Percentiles rank a stretch among this genome's conserved stretches.
These are phyloP conservation scores for Podospora anserina DNA, from an alignment of 495 filamentous ascomycete genomes.

Conservation along the genomic window DNA sequence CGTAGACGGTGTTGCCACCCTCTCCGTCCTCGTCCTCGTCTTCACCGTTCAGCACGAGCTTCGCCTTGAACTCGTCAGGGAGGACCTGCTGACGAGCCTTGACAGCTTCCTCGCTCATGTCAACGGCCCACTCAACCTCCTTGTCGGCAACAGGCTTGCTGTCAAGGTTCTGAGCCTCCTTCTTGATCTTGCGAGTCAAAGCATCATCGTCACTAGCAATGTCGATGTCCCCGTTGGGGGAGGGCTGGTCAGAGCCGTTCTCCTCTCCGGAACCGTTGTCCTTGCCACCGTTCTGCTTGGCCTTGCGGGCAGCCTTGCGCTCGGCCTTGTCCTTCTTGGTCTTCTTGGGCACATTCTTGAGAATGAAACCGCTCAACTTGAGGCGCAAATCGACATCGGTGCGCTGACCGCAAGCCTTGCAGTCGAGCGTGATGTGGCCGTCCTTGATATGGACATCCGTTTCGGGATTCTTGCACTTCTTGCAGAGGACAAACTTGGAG, in stretches of 20 bases:
- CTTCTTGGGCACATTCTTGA: conserved; percentile 88
- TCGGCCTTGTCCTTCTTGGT: conserved; percentile 94
- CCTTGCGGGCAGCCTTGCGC: conserved; percentile 79
- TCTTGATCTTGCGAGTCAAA: conserved; percentile 83
- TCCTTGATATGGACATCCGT: conserved; percentile 94
- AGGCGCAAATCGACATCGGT: conserved; percentile 85
- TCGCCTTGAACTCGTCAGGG: conserved; percentile 84
- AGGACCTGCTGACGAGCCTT: conserved; percentile 88
- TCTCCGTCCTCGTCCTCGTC: conserved; percentile 83
- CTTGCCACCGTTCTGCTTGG: conserved; percentile 69
- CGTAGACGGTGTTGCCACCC: conserved; percentile 75
- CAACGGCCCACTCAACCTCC: conserved; percentile 90
- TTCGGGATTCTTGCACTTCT: conserved; percentile 99
- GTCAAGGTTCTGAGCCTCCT: conserved; percentile 71
- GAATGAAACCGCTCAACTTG: conserved; percentile 95
- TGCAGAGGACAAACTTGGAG: conserved; percentile 95
- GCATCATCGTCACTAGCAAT: conserved; percentile 89
- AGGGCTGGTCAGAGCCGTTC: conserved; percentile 72
- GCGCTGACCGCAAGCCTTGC: conserved; percentile 96
- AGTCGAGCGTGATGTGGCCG: conserved; percentile 84
- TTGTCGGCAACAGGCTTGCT: conserved; percentile 57
- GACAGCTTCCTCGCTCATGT: conserved; percentile 92
- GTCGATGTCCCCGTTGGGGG: conserved; percentile 57
- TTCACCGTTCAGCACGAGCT: conserved; percentile 80
- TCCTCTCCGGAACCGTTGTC: conserved; percentile 59